phyloP scores from a whole-genome alignment of 768 basidiomycete species.

The Fomitopsis serialis region DNA sequence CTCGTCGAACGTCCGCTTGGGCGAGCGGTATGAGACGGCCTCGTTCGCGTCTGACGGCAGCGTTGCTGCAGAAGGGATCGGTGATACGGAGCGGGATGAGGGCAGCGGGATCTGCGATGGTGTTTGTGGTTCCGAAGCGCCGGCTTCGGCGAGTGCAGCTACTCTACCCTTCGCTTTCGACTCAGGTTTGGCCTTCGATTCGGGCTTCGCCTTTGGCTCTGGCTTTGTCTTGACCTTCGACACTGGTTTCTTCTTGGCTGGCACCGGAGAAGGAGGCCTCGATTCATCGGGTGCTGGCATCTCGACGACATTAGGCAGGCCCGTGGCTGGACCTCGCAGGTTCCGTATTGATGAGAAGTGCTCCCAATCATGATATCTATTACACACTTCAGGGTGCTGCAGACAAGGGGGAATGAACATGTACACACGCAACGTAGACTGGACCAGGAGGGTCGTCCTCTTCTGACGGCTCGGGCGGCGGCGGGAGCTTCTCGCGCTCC shows the following conservation, averaged over 20 bases:
- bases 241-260: conserved; percentile 28
- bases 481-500: conserved; percentile 16
- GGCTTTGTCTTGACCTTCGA: conserved; percentile 21
- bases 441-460: conserved; percentile 32
- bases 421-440: conserved; percentile 81
- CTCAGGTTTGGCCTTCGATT: no score
- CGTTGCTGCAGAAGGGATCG: conserved; percentile 11
- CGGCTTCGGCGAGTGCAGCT: conserved; percentile 2
- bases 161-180: conserved; percentile 1
- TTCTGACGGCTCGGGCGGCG: conserved; percentile 18
- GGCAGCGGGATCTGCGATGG: conserved; percentile 33
- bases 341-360: conserved; percentile 94
- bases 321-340: conserved; percentile 75
- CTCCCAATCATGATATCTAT: conserved; percentile 89
- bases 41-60: background rate
- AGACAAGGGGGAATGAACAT: conserved; percentile 9
- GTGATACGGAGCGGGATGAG: conserved; percentile 29
- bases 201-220: conserved; percentile 15
- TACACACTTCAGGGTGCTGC: conserved; percentile 7
- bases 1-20: conserved; percentile 59
- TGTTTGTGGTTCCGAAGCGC: conserved; percentile 15
- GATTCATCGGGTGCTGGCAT: conserved; percentile 27
- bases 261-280: conserved; percentile 25
- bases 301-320: conserved; percentile 63
- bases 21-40: conserved; percentile 39